Conservation (phyloP, 2,329 filamentous ascomycete genomes). For the Blastomyces parvus region DNA sequence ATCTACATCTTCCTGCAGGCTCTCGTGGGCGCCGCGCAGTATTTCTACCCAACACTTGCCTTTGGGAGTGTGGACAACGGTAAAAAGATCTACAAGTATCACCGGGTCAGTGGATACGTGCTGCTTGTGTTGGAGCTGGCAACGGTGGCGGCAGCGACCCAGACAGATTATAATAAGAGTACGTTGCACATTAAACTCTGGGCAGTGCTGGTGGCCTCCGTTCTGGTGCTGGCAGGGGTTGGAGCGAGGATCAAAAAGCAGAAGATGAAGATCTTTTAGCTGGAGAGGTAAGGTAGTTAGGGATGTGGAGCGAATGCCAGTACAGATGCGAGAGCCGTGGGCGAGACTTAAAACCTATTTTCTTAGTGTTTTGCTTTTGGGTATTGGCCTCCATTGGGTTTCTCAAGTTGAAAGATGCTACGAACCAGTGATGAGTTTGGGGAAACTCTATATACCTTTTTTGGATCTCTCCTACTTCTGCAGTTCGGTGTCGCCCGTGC, state of each 20-base stretch:
- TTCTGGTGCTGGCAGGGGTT: constrained; percentile 61
- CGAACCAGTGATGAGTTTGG: too few relatives aligned
- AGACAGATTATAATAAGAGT: constrained; percentile 63
- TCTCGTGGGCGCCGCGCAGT: constrained; percentile 72
- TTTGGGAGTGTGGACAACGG: constrained; percentile 73
- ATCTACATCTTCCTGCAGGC: constrained; percentile 63
- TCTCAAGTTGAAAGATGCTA: too few relatives aligned
- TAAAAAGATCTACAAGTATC: constrained; percentile 82
- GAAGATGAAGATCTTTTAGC: constrained; percentile 58
- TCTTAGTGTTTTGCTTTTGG: too few relatives aligned
- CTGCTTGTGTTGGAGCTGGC: constrained; percentile 60
- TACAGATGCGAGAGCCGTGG: too few relatives aligned
- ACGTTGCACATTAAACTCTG: constrained; percentile 65
- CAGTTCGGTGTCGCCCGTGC: too few relatives aligned
- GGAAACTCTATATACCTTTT: too few relatives aligned
- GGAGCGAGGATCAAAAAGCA: constrained; percentile 69
- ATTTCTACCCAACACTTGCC: constrained; percentile 55
- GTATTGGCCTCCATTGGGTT: too few relatives aligned
- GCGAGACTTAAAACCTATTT: too few relatives aligned
- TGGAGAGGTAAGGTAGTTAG: background rate
- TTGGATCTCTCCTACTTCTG: too few relatives aligned
- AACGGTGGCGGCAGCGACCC: constrained; percentile 64
- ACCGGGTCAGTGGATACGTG: constrained; percentile 67
- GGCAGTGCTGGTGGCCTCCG: constrained; percentile 57
- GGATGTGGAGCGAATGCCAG: too few relatives aligned